Conservation (phyloP, 2,329 filamentous ascomycete genomes). For the Colletotrichum cereale region DNA sequence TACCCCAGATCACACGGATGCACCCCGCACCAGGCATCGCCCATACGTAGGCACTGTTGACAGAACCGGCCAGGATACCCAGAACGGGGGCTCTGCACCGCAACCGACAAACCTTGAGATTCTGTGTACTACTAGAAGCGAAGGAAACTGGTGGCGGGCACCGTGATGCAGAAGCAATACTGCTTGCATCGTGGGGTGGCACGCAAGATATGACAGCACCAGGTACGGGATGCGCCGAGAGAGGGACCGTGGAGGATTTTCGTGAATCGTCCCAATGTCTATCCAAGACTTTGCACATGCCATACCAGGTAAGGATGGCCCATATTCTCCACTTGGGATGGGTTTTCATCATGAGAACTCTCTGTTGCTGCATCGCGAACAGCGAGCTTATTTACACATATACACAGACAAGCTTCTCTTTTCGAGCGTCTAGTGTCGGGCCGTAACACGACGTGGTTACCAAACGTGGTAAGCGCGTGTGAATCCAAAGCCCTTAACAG, state of each 20-base stretch:
- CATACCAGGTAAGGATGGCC: neutral
- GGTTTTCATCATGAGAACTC: neutral
- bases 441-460: neutral
- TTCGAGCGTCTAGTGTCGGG: neutral
- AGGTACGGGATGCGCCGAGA: slow-evolving; percentile 35
- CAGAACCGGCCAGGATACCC: slow-evolving; percentile 24
- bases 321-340: neutral
- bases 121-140: slow-evolving; percentile 10
- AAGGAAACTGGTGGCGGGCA: slow-evolving; percentile 23
- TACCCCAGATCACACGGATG: slow-evolving; percentile 40
- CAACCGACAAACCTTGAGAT: slow-evolving; percentile 39
- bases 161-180: slow-evolving; percentile 29
- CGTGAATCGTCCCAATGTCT: neutral
- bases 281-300: slow-evolving; percentile 9
- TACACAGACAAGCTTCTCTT: neutral
- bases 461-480: neutral
- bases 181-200: slow-evolving; percentile 9
- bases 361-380: neutral
- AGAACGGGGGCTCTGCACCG: slow-evolving; percentile 35
- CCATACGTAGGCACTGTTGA: slow-evolving; percentile 23
- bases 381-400: neutral
- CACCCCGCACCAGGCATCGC: slow-evolving; percentile 34
- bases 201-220: slow-evolving; percentile 24
- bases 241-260: slow-evolving; percentile 19
- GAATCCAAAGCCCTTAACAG: too few relatives aligned